These are phyloP conservation scores for Scytalidium sp. DNA, from an alignment of 2,329 filamentous ascomycete species.

Conservation along the genomic window DNA sequence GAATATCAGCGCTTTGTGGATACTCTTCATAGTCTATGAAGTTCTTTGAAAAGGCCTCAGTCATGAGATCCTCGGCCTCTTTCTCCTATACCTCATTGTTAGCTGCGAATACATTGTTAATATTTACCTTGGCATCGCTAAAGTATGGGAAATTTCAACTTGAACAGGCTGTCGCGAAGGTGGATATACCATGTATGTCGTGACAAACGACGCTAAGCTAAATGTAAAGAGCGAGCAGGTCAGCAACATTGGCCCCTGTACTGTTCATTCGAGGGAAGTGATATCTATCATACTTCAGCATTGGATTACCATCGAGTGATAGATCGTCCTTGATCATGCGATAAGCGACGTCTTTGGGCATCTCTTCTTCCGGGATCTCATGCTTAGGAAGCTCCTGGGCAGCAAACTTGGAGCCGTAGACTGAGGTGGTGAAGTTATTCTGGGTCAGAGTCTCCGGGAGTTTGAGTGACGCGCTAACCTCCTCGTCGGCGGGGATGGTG, in stretches of 20 bases:
- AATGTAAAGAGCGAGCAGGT: constrained; percentile 6
- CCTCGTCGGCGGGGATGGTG: constrained; percentile 30
- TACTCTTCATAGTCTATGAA: constrained; percentile 70
- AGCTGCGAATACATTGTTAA: no score
- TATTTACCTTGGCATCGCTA: no score
- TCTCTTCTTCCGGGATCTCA: constrained; percentile 86
- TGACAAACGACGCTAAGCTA: constrained; percentile 89
- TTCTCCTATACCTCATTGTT: no score
- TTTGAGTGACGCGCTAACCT: constrained; percentile 28
- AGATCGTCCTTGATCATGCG: constrained; percentile 96
- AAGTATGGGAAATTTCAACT: not conserved
- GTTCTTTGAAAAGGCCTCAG: not conserved
- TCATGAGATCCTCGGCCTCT: constrained; percentile 73
- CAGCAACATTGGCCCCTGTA: constrained; percentile 6
- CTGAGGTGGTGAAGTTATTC: constrained; percentile 35
- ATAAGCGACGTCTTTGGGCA: constrained; percentile 92
- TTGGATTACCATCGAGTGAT: constrained; percentile 86
- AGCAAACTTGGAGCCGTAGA: constrained; percentile 87
- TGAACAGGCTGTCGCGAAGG: not conserved
- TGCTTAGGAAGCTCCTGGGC: constrained; percentile 74
- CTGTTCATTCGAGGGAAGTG: not conserved
- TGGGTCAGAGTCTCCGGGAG: constrained; percentile 39
- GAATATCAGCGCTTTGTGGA: constrained; percentile 76
- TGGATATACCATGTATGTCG: constrained; percentile 80
- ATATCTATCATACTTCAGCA: constrained; percentile 68